phyloP scores from a whole-genome alignment of 306 rosid species.

The Corylus avellana region DNA sequence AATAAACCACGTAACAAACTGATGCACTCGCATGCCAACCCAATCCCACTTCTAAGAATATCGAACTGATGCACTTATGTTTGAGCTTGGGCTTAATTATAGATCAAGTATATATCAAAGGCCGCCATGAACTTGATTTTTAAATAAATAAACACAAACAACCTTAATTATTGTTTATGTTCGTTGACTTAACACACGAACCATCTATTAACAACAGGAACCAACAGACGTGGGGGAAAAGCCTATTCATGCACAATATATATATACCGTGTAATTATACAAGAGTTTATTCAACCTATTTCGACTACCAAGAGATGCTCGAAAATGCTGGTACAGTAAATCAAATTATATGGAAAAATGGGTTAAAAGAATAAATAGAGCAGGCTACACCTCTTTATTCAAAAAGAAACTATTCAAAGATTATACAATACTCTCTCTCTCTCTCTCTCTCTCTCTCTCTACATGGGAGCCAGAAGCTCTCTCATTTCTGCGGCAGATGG shows the following conservation, averaged over 20 bases:
- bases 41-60: too few relatives aligned
- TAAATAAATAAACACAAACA: too few relatives aligned
- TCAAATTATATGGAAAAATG: conserved; percentile 21
- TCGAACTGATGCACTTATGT: too few relatives aligned
- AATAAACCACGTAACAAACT: not conserved
- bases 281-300: not conserved
- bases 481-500: conserved; percentile 66
- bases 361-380: conserved; percentile 2
- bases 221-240: not conserved
- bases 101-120: too few relatives aligned
- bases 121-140: too few relatives aligned
- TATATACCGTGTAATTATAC: conserved; percentile 1
- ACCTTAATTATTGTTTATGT: too few relatives aligned
- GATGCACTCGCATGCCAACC: too few relatives aligned
- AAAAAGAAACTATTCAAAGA: conserved; percentile 28
- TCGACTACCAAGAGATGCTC: not conserved
- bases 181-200: not conserved
- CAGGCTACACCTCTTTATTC: conserved; percentile 7
- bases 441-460: conserved; percentile 28
- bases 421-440: conserved; percentile 8
- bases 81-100: too few relatives aligned
- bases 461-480: conserved; percentile 70
- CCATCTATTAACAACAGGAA: not conserved
- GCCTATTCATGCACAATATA: not conserved
- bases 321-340: conserved; percentile 15